phyloP scores from a whole-genome alignment of 768 basidiomycete species.

The Leccinum olivaceopallidum region DNA sequence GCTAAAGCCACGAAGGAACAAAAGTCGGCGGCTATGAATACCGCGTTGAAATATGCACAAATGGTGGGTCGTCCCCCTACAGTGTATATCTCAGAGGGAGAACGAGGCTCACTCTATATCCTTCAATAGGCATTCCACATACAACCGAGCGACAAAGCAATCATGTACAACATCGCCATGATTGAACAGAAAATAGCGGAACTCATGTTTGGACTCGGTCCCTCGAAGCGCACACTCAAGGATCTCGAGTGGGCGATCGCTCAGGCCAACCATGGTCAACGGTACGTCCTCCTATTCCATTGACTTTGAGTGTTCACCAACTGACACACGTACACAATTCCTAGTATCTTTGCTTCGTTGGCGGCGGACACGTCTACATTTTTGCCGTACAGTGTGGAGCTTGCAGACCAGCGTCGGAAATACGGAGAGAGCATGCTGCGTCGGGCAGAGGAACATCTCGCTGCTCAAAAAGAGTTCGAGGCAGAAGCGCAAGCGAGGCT shows the following conservation, averaged over 20 bases:
- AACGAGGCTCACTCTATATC: slow-evolving; percentile 2
- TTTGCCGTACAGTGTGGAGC: slow-evolving; percentile 82
- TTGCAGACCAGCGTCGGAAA: slow-evolving; percentile 86
- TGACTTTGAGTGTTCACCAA: neutral
- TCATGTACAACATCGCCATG: slow-evolving; percentile 96
- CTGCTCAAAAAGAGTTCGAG: slow-evolving; percentile 65
- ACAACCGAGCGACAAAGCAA: slow-evolving; percentile 86
- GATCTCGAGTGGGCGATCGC: slow-evolving; percentile 79
- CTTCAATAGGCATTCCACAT: slow-evolving; percentile 72
- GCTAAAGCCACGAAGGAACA: slow-evolving; percentile 91
- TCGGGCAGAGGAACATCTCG: neutral
- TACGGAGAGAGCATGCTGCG: slow-evolving; percentile 89
- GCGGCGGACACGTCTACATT: slow-evolving; percentile 67
- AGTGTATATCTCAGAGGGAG: neutral
- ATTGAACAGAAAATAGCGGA: slow-evolving; percentile 97
- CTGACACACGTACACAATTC: slow-evolving; percentile 1
- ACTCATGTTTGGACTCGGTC: slow-evolving; percentile 72
- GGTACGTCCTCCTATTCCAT: slow-evolving; percentile 46
- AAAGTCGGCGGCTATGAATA: slow-evolving; percentile 76
- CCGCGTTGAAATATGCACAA: slow-evolving; percentile 83
- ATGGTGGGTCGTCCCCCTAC: slow-evolving; percentile 44
- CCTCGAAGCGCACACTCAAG: slow-evolving; percentile 75
- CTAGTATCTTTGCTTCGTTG: slow-evolving; percentile 80
- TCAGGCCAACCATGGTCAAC: slow-evolving; percentile 84
- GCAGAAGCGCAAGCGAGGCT: slow-evolving; percentile 68